phyloP scores from a whole-genome alignment of 257 asterid species.

The Catharanthus roseus region DNA sequence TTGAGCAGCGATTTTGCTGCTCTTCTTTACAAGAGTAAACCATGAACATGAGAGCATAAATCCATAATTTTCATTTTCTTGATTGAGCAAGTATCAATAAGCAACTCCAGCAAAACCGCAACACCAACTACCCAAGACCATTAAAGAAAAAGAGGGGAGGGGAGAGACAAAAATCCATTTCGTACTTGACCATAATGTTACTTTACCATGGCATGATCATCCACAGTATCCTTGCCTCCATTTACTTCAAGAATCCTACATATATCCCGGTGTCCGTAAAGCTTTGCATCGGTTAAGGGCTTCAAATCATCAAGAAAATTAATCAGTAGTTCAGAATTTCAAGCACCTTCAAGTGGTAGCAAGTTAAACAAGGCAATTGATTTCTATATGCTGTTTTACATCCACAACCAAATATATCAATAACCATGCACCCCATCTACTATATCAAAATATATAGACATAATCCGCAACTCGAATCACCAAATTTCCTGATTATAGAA shows the following conservation, averaged over 20 bases:
- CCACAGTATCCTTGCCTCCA: slow-evolving; percentile 48
- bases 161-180: neutral
- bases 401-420: no score
- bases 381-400: no score
- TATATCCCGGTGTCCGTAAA: slow-evolving; percentile 52
- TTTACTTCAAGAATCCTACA: slow-evolving; percentile 58
- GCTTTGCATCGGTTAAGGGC: slow-evolving; percentile 59
- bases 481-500: no score
- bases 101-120: neutral
- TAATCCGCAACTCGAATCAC: no score
- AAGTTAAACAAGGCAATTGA: no score
- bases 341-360: neutral
- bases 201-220: slow-evolving; percentile 47
- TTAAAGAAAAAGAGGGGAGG: neutral
- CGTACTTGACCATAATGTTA: neutral
- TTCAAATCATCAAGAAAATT: slow-evolving; percentile 13
- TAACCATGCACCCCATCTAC: no score
- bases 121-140: no score
- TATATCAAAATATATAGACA: no score
- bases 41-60: neutral
- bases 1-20: neutral
- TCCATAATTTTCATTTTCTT: neutral
- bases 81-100: neutral
- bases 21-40: neutral
- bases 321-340: neutral